Evolutionary conservation across 2,329 filamentous ascomycete species (phyloP).

Genomic region (Beauveria caledonica): DNA sequence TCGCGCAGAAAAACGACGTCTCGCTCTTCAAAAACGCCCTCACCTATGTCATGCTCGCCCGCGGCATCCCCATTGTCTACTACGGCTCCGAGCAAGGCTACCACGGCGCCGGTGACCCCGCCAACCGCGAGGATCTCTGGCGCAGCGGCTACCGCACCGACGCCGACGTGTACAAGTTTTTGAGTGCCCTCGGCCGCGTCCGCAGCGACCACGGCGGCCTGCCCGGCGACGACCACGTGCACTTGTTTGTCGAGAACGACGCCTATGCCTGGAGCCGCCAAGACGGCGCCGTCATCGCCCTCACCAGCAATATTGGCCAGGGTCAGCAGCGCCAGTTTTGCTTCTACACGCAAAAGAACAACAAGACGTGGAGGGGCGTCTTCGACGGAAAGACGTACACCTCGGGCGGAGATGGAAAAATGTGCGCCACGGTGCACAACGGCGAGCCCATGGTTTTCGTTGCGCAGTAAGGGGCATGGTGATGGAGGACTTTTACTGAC

Average conservation of each 20-base stretch:
- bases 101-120: constrained; percentile 36
- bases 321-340: constrained; percentile 31
- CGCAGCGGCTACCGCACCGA: constrained; percentile 38
- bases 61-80: constrained; percentile 58
- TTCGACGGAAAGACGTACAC: constrained; percentile 27
- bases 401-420: constrained; percentile 30
- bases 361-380: constrained; percentile 32
- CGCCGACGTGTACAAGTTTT: constrained; percentile 41
- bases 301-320: constrained; percentile 36
- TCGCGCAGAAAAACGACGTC: constrained; percentile 42
- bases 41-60: constrained; percentile 50
- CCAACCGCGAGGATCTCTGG: constrained; percentile 53
- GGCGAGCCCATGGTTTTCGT: constrained; percentile 35
- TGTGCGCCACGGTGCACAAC: constrained; percentile 33
- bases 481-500: background rate
- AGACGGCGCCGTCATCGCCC: constrained; percentile 33
- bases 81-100: constrained; percentile 58
- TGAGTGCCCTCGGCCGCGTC: constrained; percentile 14
- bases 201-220: constrained; percentile 27
- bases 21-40: constrained; percentile 53
- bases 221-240: constrained; percentile 33
- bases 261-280: constrained; percentile 39
- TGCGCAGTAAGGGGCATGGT: background rate
- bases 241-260: constrained; percentile 32
- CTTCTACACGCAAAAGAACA: constrained; percentile 30